Evolutionary conservation across 257 asterid species (phyloP), one percentile per base, ranked within the genome.

Genomic region (Solanum sitiens): DNA sequence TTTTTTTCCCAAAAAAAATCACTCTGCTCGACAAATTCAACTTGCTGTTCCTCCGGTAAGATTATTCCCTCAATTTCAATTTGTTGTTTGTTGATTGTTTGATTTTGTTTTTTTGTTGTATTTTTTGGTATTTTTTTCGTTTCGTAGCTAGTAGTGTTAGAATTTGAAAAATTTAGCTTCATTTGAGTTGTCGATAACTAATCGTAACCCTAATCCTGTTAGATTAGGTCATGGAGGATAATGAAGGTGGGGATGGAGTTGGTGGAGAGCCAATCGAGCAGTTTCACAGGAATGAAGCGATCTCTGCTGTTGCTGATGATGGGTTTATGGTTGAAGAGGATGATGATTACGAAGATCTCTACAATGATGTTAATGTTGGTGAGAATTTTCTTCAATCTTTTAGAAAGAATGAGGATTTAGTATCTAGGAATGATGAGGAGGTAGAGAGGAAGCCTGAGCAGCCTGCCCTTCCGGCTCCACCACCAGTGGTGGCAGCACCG

Each of bases 321-420:
- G 97, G 93, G 11, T 94, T 95, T 56, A 90, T 95, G 15, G 98
- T 93, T 47, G 98, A 93, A 20, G 99, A 96, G 59, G 93, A 92
- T 42, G 98, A 95, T 85, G 99, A 97, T 82, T 97, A 94, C 39
- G 99, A 97, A 86, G 99, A 97, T 87, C 98, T 97, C 30, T 97
- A 97, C 87, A 96, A 95, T 77, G 99, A 97, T 89, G 99, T 97
- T 65, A 97, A 97, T 79, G 98, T 97, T 45, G 99, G 99, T 39
- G 99, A 96, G 92, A 91, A 94, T 82, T 96, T 97, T 91, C 89
- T 94, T 86, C 98, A 94, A 88, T 92, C 98, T 82, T 4, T 94
- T 86, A 90, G 93, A 56, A 92, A 91, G 87, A 94, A 94, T 89
- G 98, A 95, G 86, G 84, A 77, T 23, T 77, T 77, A 77, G 84